Conservation (phyloP, 2,329 filamentous ascomycete species). For the Tolypocladium endophyticum region DNA sequence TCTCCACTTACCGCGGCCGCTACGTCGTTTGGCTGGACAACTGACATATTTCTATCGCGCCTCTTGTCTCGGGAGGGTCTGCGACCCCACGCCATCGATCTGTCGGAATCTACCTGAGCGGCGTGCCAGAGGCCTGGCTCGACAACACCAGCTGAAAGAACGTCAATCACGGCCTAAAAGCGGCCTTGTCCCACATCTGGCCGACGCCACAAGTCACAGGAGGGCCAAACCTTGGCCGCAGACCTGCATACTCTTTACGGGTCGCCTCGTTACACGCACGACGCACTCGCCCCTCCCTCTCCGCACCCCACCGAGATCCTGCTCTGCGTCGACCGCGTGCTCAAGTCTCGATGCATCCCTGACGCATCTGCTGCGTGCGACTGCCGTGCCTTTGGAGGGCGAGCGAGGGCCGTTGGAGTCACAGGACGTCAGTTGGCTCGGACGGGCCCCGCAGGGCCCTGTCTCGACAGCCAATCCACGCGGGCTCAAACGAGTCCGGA, state of each 20-base stretch:
- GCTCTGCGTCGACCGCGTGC: not conserved
- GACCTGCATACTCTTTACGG: not conserved
- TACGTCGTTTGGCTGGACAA: not conserved
- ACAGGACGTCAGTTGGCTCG: not conserved
- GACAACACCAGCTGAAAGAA: conserved; percentile 8
- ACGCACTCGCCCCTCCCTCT: not conserved
- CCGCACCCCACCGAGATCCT: not conserved
- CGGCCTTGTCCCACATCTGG: not conserved
- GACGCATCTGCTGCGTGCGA: not conserved
- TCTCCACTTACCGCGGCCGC: not conserved
- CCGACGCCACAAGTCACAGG: conserved; percentile 10
- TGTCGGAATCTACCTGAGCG: not conserved
- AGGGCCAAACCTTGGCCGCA: not conserved
- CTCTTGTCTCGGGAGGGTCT: not conserved
- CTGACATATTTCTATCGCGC: not conserved
- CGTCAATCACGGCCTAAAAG: not conserved
- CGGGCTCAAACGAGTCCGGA: not conserved
- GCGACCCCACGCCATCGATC: not conserved
- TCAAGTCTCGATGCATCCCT: not conserved
- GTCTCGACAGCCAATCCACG: not conserved
- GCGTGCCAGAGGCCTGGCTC: conserved; percentile 8
- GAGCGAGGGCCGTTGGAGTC: not conserved
- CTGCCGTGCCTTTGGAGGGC: not conserved
- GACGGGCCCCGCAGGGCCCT: not conserved
- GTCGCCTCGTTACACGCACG: not conserved